phyloP scores from a whole-genome alignment of 2,329 filamentous ascomycete species.

The Pseudocercospora macadamiae region DNA sequence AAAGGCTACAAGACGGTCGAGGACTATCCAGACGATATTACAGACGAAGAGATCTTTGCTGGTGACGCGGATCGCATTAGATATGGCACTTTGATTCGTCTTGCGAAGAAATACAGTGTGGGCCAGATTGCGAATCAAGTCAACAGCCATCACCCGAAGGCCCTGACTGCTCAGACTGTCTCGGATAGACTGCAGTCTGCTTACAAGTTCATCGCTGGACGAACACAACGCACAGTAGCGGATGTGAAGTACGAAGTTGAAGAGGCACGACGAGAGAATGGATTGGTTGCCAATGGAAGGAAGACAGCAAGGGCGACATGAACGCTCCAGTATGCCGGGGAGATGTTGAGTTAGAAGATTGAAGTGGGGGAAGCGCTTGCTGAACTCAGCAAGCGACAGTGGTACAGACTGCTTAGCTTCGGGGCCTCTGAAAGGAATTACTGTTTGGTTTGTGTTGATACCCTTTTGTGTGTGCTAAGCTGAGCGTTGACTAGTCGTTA shows the following conservation, averaged over 20 bases:
- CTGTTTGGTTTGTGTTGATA: too few relatives aligned
- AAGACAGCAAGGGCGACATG: background rate
- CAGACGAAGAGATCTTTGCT: constrained; percentile 14
- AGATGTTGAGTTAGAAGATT: too few relatives aligned
- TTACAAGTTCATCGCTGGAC: constrained; percentile 6
- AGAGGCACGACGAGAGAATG: constrained; percentile 1
- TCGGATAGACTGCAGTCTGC: constrained; percentile 2
- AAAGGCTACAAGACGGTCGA: constrained; percentile 7
- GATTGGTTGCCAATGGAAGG: constrained; percentile 4
- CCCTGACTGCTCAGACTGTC: constrained; percentile 6
- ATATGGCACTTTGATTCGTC: constrained; percentile 4
- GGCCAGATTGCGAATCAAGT: background rate
- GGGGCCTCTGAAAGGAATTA: too few relatives aligned
- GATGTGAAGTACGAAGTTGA: constrained; percentile 3
- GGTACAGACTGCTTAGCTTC: too few relatives aligned
- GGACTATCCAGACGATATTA: background rate
- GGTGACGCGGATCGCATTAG: constrained; percentile 5
- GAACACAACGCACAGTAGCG: constrained; percentile 3
- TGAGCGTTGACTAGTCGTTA: too few relatives aligned
- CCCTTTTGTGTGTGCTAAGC: too few relatives aligned
- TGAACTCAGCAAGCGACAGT: too few relatives aligned
- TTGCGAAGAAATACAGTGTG: constrained; percentile 12
- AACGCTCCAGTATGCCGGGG: too few relatives aligned
- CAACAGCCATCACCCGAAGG: constrained; percentile 6
- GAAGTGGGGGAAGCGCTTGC: too few relatives aligned